These are phyloP conservation scores for Exophiala sp. DNA, from an alignment of 2,329 filamentous ascomycete species.

Conservation along the genomic window DNA sequence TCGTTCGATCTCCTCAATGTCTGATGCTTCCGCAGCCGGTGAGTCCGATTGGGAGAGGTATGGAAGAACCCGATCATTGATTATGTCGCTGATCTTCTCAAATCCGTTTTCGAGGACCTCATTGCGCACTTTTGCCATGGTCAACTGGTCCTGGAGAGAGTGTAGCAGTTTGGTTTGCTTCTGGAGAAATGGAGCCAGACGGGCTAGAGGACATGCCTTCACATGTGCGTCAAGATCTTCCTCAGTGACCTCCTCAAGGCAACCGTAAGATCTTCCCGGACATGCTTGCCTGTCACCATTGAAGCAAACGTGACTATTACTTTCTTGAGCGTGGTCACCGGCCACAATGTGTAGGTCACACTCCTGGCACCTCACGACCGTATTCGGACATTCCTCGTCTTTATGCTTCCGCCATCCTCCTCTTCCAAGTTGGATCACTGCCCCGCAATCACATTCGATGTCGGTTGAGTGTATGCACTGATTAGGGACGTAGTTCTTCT, in stretches of 20 bases:
- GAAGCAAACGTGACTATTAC: slow-evolving; percentile 24
- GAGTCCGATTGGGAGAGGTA: slow-evolving; percentile 14
- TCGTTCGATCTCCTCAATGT: slow-evolving; percentile 27
- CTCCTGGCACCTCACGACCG: slow-evolving; percentile 15
- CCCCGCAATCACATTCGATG: slow-evolving; percentile 29
- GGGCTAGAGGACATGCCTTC: slow-evolving; percentile 50
- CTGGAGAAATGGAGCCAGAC: slow-evolving; percentile 44
- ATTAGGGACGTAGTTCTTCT: slow-evolving; percentile 47
- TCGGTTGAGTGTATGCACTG: slow-evolving; percentile 28
- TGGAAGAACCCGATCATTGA: slow-evolving; percentile 20
- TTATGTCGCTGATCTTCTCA: slow-evolving; percentile 36
- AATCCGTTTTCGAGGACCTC: slow-evolving; percentile 47
- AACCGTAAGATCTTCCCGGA: slow-evolving; percentile 38
- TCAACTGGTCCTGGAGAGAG: slow-evolving; percentile 43
- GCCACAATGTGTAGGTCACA: slow-evolving; percentile 22
- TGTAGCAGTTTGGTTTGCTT: slow-evolving; percentile 42
- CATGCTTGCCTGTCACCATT: slow-evolving; percentile 29
- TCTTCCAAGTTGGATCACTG: slow-evolving; percentile 25
- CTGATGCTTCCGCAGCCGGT: slow-evolving; percentile 17
- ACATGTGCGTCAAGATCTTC: slow-evolving; percentile 43
- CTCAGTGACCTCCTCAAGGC: slow-evolving; percentile 37
- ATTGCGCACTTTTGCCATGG: slow-evolving; percentile 45
- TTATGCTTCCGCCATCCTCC: slow-evolving; percentile 28
- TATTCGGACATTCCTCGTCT: slow-evolving; percentile 27
- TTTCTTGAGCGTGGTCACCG: slow-evolving; percentile 19